Evolutionary conservation across 2,329 filamentous ascomycete genomes (phyloP).

Genomic region (Aspergillus sclerotialis): DNA sequence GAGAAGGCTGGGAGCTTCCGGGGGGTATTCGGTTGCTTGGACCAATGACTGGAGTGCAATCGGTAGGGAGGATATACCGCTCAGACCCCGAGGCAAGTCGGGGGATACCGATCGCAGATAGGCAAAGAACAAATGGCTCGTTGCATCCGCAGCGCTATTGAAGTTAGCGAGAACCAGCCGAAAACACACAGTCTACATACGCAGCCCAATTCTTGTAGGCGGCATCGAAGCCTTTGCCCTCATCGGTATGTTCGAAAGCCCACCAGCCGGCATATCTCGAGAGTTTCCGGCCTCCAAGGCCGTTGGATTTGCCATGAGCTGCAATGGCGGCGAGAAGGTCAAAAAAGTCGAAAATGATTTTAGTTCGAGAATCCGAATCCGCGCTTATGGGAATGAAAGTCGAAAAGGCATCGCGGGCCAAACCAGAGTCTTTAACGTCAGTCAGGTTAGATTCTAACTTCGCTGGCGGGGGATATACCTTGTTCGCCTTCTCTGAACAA

Average conservation of each 20-base stretch:
- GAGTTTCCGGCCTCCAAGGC: constrained; percentile 84
- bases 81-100: constrained; percentile 60
- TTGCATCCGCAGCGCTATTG: constrained; percentile 79
- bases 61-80: constrained; percentile 77
- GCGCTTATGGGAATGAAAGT: constrained; percentile 94
- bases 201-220: constrained; percentile 84
- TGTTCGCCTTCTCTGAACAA: constrained; percentile 90
- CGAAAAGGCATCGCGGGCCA: constrained; percentile 87
- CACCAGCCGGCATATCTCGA: constrained; percentile 97
- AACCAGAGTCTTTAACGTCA: constrained; percentile 66
- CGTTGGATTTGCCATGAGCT: constrained; percentile 88
- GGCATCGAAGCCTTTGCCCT: constrained; percentile 84
- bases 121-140: constrained; percentile 95
- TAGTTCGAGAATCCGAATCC: constrained; percentile 74
- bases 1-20: constrained; percentile 67
- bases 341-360: constrained; percentile 95
- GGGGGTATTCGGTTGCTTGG: constrained; percentile 90
- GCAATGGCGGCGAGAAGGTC: constrained; percentile 85
- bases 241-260: constrained; percentile 89
- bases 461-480: no score
- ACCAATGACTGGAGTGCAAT: constrained; percentile 86
- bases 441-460: no score
- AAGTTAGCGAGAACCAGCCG: constrained; percentile 22
- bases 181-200: constrained; percentile 42
- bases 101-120: constrained; percentile 87